Base-by-base conservation (phyloP, 169 alveolate genomes). In the Cryptosporidium ryanae region DNA sequence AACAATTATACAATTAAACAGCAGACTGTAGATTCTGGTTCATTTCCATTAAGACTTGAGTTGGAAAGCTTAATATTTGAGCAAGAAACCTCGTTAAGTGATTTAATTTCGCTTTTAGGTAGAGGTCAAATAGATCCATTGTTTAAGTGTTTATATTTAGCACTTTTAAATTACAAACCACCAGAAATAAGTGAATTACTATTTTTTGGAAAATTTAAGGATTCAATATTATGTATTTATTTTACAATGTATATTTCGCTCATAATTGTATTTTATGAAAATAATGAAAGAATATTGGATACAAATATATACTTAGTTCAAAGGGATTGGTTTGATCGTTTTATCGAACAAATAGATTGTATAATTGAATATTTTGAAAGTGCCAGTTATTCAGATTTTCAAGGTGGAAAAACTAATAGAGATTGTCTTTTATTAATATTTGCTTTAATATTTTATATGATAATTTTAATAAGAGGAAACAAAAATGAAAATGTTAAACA, bases 221-320 rank as follows among this genome's bases (percentile, higher is more conserved):
- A 38, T 18, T 55, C 68, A 18, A 46, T 76, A 13, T 57, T 76
- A n/a, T 76, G 87, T 15, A 38, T 76, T n/a, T 76, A 76, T 44
- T 59, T 76, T 38, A 61, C 59, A 27, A 34, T 76, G 18, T 76
- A 76, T 29, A 43, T 76, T 8, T 59, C 71, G 10, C 23, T 76
- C 38, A 32, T 55, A 1, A 32, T 61, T 44, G 43, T 23, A 7
- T 15, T 43, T 32, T 44, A 17, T 48, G 76, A 59, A 15, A 38
- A 59, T 6, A 63, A 18, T 43, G 27, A 23, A 12, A 64, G 64
- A 29, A 18, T 2, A 38, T 31, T 1, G 52, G 17, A 59, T 15
- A 44, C 17, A n/a, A 34, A 46, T 29, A 25, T 76, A 18, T 64
- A 55, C 5, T 50, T 34, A 12, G 1, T 43, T 2, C 43, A 61